Conservation (phyloP, 202 grass and related monocot genomes). For the Miscanthus sacchariflorus region DNA sequence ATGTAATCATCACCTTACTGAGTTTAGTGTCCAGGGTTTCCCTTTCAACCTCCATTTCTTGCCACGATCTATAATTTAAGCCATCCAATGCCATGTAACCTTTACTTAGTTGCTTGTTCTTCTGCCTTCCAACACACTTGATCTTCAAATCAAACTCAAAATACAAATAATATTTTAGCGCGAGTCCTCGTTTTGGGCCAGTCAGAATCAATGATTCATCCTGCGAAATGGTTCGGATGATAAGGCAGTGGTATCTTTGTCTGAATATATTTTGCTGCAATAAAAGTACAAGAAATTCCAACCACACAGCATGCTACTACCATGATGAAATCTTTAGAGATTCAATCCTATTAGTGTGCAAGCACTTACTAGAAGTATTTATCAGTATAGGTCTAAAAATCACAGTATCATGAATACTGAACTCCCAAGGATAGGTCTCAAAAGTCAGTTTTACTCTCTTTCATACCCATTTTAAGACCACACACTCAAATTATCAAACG, state of each 20-base stretch:
- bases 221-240: not conserved
- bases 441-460: not conserved
- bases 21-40: not conserved
- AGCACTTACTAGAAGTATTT: not conserved
- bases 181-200: not conserved
- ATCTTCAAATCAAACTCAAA: slow-evolving; percentile 1
- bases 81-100: not conserved
- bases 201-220: not conserved
- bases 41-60: not conserved
- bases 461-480: not conserved
- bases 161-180: not conserved
- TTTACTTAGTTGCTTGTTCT: not conserved
- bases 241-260: not conserved
- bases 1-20: not conserved
- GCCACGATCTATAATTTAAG: too few relatives aligned
- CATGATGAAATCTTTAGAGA: not conserved
- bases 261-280: not conserved
- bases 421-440: not conserved
- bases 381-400: not conserved
- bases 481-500: not conserved
- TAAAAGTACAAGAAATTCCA: not conserved
- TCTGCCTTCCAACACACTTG: not conserved
- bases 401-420: not conserved
- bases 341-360: not conserved
- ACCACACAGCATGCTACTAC: not conserved